Percentiles rank a stretch among this genome's conserved stretches.
These are phyloP conservation scores for Narthecium ossifragum DNA, from an alignment of 106 monocot genomes.

Conservation along the genomic window DNA sequence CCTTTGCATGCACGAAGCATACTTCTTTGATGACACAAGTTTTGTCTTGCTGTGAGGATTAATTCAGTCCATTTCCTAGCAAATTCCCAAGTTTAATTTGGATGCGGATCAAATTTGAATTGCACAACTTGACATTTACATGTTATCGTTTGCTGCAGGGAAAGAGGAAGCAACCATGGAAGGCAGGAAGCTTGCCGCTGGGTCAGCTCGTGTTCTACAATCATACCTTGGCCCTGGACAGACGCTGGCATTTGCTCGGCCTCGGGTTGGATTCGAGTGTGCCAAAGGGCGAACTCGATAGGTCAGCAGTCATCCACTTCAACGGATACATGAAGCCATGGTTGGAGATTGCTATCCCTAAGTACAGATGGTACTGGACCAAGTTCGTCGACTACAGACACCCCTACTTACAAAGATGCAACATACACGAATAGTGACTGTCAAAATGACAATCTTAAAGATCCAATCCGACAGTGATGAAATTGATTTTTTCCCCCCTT, in stretches of 20 bases:
- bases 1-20: too few relatives aligned
- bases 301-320: constrained; percentile 72
- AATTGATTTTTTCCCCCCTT: too few relatives aligned
- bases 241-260: constrained; percentile 63
- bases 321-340: constrained; percentile 81
- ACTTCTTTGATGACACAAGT: too few relatives aligned
- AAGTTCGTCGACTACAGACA: constrained; percentile 55
- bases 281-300: constrained; percentile 36
- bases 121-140: neutral
- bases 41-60: neutral
- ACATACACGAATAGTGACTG: constrained; percentile 56
- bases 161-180: constrained; percentile 34
- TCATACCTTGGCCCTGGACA: constrained; percentile 45
- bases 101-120: neutral
- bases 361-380: constrained; percentile 65
- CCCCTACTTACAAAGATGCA: constrained; percentile 68
- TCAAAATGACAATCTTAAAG: too few relatives aligned
- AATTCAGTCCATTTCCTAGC: neutral
- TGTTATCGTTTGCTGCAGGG: constrained; percentile 23
- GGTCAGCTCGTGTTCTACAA: constrained; percentile 84
- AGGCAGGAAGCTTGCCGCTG: constrained; percentile 61
- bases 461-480: too few relatives aligned
- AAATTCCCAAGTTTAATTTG: neutral
- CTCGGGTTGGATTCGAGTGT: constrained; percentile 41
- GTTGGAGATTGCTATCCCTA: constrained; percentile 67